phyloP scores from a whole-genome alignment of 129 eudicot genomes.

The Glebionis coronaria region DNA sequence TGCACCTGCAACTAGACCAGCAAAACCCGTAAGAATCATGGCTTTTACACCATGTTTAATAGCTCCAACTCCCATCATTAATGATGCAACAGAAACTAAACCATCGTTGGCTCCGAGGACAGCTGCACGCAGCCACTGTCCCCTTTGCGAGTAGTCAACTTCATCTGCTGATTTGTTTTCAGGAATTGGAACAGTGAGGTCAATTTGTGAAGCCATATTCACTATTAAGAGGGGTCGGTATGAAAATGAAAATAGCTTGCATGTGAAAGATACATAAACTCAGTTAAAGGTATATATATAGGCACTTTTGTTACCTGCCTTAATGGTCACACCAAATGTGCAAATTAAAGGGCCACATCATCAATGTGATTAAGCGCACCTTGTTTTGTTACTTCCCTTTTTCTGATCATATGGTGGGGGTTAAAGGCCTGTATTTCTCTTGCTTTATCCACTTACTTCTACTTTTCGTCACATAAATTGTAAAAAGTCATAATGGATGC shows the following conservation, averaged over 20 bases:
- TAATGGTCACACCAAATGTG: constrained; percentile 2
- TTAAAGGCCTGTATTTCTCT: not conserved
- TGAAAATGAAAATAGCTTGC: not conserved
- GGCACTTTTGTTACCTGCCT: not conserved
- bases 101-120: constrained; percentile 35
- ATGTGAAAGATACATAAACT: not conserved
- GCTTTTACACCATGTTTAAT: constrained; percentile 29
- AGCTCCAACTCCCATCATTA: constrained; percentile 45
- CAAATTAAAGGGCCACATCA: not conserved
- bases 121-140: constrained; percentile 38
- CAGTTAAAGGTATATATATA: constrained; percentile 4
- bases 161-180: not conserved
- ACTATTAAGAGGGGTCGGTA: not conserved
- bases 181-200: not conserved
- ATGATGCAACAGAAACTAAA: constrained; percentile 36
- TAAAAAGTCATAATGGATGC: not conserved
- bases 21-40: constrained; percentile 40
- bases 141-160: constrained; percentile 28
- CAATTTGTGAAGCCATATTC: constrained; percentile 18
- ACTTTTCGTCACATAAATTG: not conserved
- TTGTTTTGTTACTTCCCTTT: not conserved
- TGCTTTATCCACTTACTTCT: not conserved
- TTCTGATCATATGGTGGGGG: not conserved
- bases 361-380: not conserved
- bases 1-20: constrained; percentile 41